Percentiles rank a stretch among this genome's conserved stretches.
Evolutionary conservation across 1,284 basidiomycete species (phyloP).

Genomic region (Ustilago bromivora): DNA sequence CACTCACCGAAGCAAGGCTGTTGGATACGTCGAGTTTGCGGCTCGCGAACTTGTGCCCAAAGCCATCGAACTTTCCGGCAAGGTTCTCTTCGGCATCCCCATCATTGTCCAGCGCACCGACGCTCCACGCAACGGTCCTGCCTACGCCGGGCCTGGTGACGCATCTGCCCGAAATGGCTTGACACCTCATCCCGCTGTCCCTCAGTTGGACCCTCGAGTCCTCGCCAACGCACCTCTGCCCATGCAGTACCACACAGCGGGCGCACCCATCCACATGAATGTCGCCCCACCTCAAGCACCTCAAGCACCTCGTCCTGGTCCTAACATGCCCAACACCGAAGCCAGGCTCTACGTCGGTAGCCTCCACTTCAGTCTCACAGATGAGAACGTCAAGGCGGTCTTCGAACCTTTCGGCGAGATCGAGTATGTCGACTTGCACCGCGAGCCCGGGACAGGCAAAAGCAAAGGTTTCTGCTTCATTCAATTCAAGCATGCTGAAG

Average conservation of each 20-base stretch:
- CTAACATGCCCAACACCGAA: conserved; percentile 71
- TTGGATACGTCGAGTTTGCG: conserved; percentile 97
- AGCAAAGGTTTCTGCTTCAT: conserved; percentile 99
- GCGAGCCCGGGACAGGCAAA: conserved; percentile 86
- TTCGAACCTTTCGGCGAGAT: conserved; percentile 98
- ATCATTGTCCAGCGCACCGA: conserved; percentile 96
- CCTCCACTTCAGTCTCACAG: conserved; percentile 93
- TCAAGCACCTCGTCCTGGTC: conserved; percentile 23
- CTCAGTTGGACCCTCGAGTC: conserved; percentile 35
- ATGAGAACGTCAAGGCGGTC: conserved; percentile 96
- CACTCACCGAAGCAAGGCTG: conserved; percentile 92
- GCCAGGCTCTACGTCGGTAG: conserved; percentile 94
- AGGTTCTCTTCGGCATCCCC: conserved; percentile 95
- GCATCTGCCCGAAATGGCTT: conserved; percentile 24
- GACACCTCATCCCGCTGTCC: conserved; percentile 27
- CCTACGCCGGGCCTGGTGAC: conserved; percentile 20
- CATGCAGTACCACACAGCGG: conserved; percentile 45
- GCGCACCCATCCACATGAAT: conserved; percentile 49
- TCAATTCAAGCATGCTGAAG: conserved; percentile 87
- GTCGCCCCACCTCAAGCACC: conserved; percentile 14
- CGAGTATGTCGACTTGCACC: conserved; percentile 97
- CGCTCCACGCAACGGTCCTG: conserved; percentile 84
- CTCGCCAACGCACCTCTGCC: conserved; percentile 42
- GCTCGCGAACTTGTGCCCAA: conserved; percentile 89
- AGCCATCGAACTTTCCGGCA: conserved; percentile 88